Base-by-base conservation (phyloP, 1,284 basidiomycete species). In the Apiotrichum sp. region DNA sequence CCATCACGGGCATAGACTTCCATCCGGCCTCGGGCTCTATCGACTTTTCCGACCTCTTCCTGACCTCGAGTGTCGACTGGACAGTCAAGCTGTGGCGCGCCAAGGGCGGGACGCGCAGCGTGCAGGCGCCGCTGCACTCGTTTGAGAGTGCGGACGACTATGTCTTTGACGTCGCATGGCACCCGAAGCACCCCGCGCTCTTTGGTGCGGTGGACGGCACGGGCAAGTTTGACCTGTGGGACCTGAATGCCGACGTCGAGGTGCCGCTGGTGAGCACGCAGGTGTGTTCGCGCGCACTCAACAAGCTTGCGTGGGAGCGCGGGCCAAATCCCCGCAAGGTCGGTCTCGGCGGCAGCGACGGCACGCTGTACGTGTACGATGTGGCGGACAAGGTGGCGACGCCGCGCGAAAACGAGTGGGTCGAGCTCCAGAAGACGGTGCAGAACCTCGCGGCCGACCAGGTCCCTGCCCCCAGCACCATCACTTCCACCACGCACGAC, bases 161-260 rank as follows among this genome's bases (percentile, higher is more conserved):
- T 71, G 91, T 98, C n/a, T 98, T 96, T 76, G 95, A 98, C 76
- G 93, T 93, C 49, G 88, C 86, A 70, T 99, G 96, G 96, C 93
- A 98, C 73, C 92, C 93, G 2, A 80, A 84, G 32, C 93, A 98
- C 73, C 96, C 96, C 4, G 91, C 93, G 0, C 61, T 96, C 44
- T 99, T 98, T 72, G 95, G 88, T 13, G 86, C 85, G 4, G 96
- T 92, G 2, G 93, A 98, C 73, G 96, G 93, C 0, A 87, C 87
- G 2, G 96, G 95, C 36, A 87, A 87, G 69, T 93, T 99, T 74
- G 92, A 98, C 71, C 68, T 99, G 47, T 98, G 93, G 91, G 96
- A 99, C 74, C 76, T 99, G 68, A 98, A 97, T 73, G 76, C 82
- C 22, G 93, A 98, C 69, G 88, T 89, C 5, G 96, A 99, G 83